These are phyloP conservation scores for Suillus alpinus DNA, from an alignment of 768 basidiomycete genomes.

Conservation along the genomic window DNA sequence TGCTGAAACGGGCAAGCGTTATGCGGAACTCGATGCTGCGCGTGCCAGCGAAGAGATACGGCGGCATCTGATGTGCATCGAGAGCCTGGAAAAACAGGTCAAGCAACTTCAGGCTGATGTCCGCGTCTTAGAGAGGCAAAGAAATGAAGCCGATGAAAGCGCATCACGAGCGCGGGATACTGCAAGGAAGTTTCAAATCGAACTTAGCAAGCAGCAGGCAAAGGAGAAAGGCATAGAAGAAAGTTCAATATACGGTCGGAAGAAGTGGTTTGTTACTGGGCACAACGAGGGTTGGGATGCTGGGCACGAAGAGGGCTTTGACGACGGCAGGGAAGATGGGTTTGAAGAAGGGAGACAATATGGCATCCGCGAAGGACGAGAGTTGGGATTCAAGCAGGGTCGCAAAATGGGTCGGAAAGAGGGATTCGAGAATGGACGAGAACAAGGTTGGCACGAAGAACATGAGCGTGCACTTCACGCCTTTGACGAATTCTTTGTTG, in stretches of 20 bases:
- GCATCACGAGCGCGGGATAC: slow-evolving; percentile 42
- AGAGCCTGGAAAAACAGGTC: slow-evolving; percentile 44
- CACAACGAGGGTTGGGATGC: slow-evolving; percentile 42
- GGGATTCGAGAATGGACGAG: slow-evolving; percentile 33
- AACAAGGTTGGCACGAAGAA: slow-evolving; percentile 46
- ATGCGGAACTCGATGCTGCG: slow-evolving; percentile 37
- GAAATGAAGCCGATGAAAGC: slow-evolving; percentile 42
- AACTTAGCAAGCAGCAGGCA: slow-evolving; percentile 44
- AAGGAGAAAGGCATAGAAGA: slow-evolving; percentile 43
- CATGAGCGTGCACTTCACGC: slow-evolving; percentile 51
- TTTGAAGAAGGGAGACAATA: slow-evolving; percentile 38
- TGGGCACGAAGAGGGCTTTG: slow-evolving; percentile 46
- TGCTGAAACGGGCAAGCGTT: slow-evolving; percentile 42
- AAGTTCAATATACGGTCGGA: slow-evolving; percentile 36
- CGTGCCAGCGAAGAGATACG: slow-evolving; percentile 46
- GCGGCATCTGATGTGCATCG: slow-evolving; percentile 45
- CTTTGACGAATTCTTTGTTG: slow-evolving; percentile 54
- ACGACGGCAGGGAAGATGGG: slow-evolving; percentile 44
- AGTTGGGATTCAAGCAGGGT: slow-evolving; percentile 34
- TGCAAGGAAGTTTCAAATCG: slow-evolving; percentile 40
- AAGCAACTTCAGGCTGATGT: slow-evolving; percentile 31
- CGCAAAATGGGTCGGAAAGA: slow-evolving; percentile 27
- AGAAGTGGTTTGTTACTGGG: slow-evolving; percentile 45
- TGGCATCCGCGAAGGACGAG: slow-evolving; percentile 36
- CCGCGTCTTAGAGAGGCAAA: slow-evolving; percentile 33